Evolutionary conservation across 2,329 filamentous ascomycete genomes (phyloP).

Genomic region (Penicillium thymicola): DNA sequence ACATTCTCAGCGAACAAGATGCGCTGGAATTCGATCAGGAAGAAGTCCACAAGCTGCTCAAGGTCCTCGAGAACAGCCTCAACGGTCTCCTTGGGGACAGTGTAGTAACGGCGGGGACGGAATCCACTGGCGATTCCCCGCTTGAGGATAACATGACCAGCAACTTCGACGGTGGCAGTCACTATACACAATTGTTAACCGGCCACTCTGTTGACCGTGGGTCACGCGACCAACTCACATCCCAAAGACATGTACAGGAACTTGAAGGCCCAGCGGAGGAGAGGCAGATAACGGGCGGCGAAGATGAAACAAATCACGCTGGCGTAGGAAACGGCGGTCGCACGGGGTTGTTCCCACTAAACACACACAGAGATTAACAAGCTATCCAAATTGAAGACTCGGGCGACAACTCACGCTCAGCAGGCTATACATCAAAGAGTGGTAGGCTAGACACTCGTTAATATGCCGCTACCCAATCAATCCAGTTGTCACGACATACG

Average conservation of each 20-base stretch:
- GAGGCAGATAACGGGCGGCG: conserved; percentile 60
- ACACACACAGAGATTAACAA: conserved; percentile 7
- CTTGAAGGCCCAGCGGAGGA: conserved; percentile 62
- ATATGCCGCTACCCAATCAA: neutral
- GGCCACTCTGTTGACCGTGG: neutral
- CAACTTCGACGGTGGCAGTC: conserved; percentile 57
- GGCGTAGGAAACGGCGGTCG: conserved; percentile 59
- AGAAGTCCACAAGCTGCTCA: conserved; percentile 65
- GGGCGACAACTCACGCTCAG: conserved; percentile 51
- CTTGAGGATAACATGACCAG: conserved; percentile 54
- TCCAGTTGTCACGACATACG: conserved; percentile 42
- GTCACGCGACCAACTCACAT: conserved; percentile 44
- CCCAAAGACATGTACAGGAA: conserved; percentile 57
- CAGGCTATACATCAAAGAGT: conserved; percentile 64
- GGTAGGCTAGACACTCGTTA: conserved; percentile 52
- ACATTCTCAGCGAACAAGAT: conserved; percentile 65
- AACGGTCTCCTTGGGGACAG: conserved; percentile 61
- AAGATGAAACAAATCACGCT: conserved; percentile 59
- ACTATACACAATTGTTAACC: conserved; percentile 34
- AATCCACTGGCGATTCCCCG: conserved; percentile 60
- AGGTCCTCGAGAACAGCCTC: conserved; percentile 61
- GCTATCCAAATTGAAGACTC: neutral
- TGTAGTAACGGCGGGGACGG: conserved; percentile 64
- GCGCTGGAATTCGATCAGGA: conserved; percentile 65
- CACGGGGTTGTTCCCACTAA: conserved; percentile 65